Base-by-base conservation (phyloP, 495 filamentous ascomycete species). In the Parathielavia appendiculata region DNA sequence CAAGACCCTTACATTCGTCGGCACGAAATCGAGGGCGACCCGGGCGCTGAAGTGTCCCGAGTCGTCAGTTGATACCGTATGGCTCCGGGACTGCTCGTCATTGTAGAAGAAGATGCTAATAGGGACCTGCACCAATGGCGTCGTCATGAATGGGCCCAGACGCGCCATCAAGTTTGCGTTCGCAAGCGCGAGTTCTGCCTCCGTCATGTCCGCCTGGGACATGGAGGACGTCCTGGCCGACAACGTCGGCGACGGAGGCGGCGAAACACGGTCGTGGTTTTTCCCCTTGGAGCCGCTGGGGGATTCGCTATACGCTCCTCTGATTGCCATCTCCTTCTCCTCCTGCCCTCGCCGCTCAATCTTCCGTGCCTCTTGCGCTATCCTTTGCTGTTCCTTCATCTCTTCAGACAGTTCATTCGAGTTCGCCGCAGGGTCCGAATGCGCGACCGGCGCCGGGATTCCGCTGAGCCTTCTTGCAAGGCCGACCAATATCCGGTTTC, bases 71-170 rank as follows among this genome's bases (percentile, higher is more conserved):
- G 75, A 74, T 8, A 95, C 76, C 9, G 87, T 95, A 23, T 86
- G 81, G 13, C 90, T 92, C 62, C 86, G 85, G 19, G 92, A 93
- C 39, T 80, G 73, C 3, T 79, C 67, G 22, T 92, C 83, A 58
- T 95, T 91, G 74, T 91, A 97, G 73, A 97, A 96, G 74, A 97
- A 96, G 1, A 93, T 75, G 2, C 90, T 97, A 26, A 99, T 85
- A 4, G 89, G 83, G 35, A 81, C 75, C 44, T 84, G 80, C 5
- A 83, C 77, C 54, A 92, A 71, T 0, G 93, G 90, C 26, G 83
- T 91, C 1, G 88, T 87, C 71, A 97, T 75, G 65, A 99, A 99
- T 12, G 95, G 93, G 35, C 83, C 86, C 13, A 97, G 77, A 56
- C 93, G 78, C 45, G 89, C 84, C 84, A 96, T 89, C 12, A 99